Percentiles rank a stretch among this genome's conserved stretches.
phyloP scores from a whole-genome alignment of 2,329 filamentous ascomycete genomes.

The Diatrype stigma region DNA sequence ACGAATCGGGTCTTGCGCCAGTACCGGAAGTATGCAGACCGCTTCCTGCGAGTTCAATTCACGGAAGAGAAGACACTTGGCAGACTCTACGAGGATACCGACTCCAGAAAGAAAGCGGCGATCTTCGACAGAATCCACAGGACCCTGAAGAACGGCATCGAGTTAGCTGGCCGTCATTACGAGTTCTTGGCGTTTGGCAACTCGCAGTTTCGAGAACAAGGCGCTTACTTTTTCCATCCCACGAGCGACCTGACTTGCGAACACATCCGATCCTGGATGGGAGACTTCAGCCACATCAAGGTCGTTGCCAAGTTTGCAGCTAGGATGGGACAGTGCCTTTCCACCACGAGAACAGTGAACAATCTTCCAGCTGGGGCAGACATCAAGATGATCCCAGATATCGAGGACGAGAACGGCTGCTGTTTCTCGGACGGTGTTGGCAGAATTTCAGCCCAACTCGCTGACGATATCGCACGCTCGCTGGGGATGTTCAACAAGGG shows the following conservation, averaged over 20 bases:
- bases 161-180: conserved; percentile 75
- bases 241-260: conserved; percentile 63
- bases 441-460: conserved; percentile 78
- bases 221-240: conserved; percentile 87
- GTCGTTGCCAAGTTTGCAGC: conserved; percentile 87
- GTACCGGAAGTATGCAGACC: conserved; percentile 64
- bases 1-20: conserved; percentile 83
- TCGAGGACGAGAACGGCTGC: conserved; percentile 62
- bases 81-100: conserved; percentile 51
- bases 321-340: conserved; percentile 90
- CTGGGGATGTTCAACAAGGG: conserved; percentile 55
- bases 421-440: conserved; percentile 91
- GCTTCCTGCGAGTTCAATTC: conserved; percentile 87
- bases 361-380: conserved; percentile 56
- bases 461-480: conserved; percentile 67
- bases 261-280: conserved; percentile 82
- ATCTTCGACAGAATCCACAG: conserved; percentile 71
- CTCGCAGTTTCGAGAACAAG: conserved; percentile 88
- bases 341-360: conserved; percentile 75
- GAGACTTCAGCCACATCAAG: conserved; percentile 74
- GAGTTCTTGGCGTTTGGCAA: conserved; percentile 93
- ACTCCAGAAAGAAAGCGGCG: conserved; percentile 57
- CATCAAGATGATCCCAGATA: conserved; percentile 62
- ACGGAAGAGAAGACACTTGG: conserved; percentile 69
- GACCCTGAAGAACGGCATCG: conserved; percentile 72